Evolutionary conservation across 139 green algal genomes (phyloP).

Genomic region (Chlamydomonas sp.): DNA sequence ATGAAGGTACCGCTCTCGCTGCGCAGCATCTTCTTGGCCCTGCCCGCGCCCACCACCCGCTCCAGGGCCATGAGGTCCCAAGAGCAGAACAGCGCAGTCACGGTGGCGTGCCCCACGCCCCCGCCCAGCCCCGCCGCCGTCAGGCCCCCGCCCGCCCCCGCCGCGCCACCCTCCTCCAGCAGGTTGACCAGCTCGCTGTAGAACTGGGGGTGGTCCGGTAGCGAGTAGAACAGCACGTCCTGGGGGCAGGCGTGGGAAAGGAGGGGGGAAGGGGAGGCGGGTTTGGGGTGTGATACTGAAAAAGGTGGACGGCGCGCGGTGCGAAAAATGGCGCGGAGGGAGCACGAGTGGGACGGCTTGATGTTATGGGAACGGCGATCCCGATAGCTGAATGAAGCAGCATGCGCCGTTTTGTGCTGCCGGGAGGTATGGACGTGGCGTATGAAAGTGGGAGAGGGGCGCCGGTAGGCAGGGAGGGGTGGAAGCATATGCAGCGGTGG

Average conservation of each 20-base stretch:
- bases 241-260: constrained; percentile 16
- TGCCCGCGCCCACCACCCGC: constrained; percentile 74
- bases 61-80: constrained; percentile 80
- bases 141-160: neutral
- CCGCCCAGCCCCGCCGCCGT: neutral
- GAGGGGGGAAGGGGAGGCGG: neutral
- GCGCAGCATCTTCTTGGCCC: constrained; percentile 77
- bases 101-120: constrained; percentile 51
- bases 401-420: no score
- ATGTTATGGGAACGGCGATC: no score
- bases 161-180: constrained; percentile 43
- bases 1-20: constrained; percentile 72
- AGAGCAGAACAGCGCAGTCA: constrained; percentile 66
- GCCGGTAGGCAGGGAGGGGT: no score
- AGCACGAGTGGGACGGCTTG: no score
- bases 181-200: constrained; percentile 89
- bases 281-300: no score
- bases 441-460: no score
- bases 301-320: no score
- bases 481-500: no score
- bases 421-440: no score
- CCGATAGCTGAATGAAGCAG: no score
- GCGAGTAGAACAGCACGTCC: constrained; percentile 89
- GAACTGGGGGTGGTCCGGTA: constrained; percentile 84
- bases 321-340: no score